Base-by-base conservation (phyloP, 2,329 filamentous ascomycete species). In the Fusarium goolgardi region DNA sequence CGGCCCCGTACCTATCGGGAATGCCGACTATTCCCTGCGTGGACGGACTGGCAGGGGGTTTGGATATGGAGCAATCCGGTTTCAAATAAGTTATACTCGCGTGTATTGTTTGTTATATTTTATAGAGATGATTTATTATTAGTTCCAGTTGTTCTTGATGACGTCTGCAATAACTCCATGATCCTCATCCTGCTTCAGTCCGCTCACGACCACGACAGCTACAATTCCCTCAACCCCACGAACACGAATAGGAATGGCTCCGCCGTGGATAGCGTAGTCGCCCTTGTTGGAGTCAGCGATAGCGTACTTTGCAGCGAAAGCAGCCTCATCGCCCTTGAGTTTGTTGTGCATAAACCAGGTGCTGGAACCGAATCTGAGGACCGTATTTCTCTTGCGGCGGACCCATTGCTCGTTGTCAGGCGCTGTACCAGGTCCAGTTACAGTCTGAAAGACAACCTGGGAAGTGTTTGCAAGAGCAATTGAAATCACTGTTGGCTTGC, bases 211-310 rank as follows among this genome's bases (percentile, higher is more conserved):
- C 25, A 94, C 88, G 1, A 93, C 89, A 1, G 87, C 92, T 11
- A 94, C 88, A 5, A 93, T 80, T 1, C 91, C 92, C 79, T 94
- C 91, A 2, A 94, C 90, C 0, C 90, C 90, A 54, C 81, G 81
- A 9, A 95, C 91, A 10, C 88, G 83, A 32, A 95, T 85, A 0
- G 92, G 92, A 66, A 92, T 88, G 0, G 84, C 92, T 23, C 92
- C 92, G 0, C 92, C 92, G 77, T 94, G 91, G 65, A 94, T 91
- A 1, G 91, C 91, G 81, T 91, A 95, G 32, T 86, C 81, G 55
- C 84, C 82, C 3, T 84, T 85, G 18, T 83, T 82, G 50, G 84
- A 84, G 40, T 81, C 79, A 8, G 85, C 84, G 73, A 94, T 80
- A 34, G 84, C 88, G 74, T 86, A 91, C 75, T 91, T 90, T 32